Percentiles rank a stretch among this genome's conserved stretches.
phyloP scores from a whole-genome alignment of 495 filamentous ascomycete species.

The Aspergillus hancockii region DNA sequence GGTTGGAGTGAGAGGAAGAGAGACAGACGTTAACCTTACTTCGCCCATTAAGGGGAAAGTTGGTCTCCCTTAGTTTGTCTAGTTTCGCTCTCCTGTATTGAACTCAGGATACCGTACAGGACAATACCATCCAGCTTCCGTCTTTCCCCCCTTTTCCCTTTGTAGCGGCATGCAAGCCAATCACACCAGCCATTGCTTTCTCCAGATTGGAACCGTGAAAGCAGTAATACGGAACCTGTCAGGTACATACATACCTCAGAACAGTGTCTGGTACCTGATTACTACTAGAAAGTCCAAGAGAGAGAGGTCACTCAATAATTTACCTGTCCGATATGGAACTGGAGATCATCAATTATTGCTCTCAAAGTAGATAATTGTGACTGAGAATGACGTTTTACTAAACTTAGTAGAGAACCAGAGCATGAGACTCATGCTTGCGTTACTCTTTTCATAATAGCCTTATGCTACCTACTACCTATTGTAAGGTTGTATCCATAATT shows the following conservation, averaged over 20 bases:
- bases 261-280: neutral
- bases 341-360: constrained; percentile 18
- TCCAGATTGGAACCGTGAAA: neutral
- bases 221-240: neutral
- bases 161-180: neutral
- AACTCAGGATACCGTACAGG: too few relatives aligned
- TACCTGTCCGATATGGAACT: constrained; percentile 16
- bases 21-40: constrained; percentile 12
- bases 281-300: neutral
- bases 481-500: neutral
- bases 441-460: neutral
- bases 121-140: too few relatives aligned
- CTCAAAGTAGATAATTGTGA: neutral
- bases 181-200: neutral
- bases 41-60: constrained; percentile 21
- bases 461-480: neutral
- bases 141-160: neutral
- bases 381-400: neutral
- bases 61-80: constrained; percentile 17
- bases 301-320: constrained; percentile 2
- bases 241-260: neutral
- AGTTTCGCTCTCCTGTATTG: neutral
- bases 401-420: neutral
- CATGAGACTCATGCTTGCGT: neutral
- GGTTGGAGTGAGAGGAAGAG: constrained; percentile 8